Percentiles rank a stretch among this genome's conserved stretches.
Evolutionary conservation across 345 rosid genomes (phyloP).

Genomic region (Gossypium australe): DNA sequence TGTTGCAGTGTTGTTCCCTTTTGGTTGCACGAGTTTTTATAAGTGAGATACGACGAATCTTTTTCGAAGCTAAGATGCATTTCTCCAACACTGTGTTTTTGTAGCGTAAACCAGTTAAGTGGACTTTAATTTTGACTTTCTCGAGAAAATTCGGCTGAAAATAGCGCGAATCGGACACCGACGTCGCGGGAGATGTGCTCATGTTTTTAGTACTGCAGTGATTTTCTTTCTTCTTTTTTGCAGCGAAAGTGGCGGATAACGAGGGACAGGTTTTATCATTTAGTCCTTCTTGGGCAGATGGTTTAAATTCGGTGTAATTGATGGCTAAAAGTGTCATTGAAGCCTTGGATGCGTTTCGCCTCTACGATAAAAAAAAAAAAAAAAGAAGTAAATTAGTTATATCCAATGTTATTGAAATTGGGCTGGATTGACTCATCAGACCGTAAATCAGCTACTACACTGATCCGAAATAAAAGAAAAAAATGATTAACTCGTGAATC

Average conservation of each 20-base stretch:
- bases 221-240: neutral
- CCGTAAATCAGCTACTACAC: too few relatives aligned
- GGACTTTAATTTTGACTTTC: neutral
- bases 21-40: neutral
- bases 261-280: neutral
- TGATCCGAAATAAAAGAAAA: too few relatives aligned
- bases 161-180: neutral
- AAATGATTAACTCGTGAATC: too few relatives aligned
- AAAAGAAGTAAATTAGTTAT: too few relatives aligned
- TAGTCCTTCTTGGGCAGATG: neutral
- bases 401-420: too few relatives aligned
- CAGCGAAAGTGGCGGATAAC: neutral
- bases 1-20: neutral
- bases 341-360: too few relatives aligned
- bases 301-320: neutral
- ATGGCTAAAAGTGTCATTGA: too few relatives aligned
- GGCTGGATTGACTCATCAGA: too few relatives aligned
- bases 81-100: neutral
- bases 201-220: neutral
- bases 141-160: slow-evolving; percentile 4
- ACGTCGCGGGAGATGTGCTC: neutral
- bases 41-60: slow-evolving; percentile 8
- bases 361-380: too few relatives aligned
- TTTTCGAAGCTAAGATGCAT: neutral
- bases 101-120: neutral